phyloP scores from a whole-genome alignment of 345 rosid species.

The Syzygium oleosum region DNA sequence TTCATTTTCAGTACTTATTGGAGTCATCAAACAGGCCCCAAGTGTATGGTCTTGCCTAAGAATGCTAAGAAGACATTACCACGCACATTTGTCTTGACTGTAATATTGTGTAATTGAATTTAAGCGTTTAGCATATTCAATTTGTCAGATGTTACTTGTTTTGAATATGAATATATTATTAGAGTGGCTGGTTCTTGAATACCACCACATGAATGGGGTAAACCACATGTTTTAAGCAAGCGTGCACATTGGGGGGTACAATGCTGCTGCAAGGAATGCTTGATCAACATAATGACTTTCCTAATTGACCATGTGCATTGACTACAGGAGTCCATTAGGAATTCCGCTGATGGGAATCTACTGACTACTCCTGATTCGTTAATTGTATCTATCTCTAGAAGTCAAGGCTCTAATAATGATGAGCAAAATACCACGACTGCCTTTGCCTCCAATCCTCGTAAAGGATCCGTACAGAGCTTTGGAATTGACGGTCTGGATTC shows the following conservation, averaged over 20 bases:
- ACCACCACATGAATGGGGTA: not conserved
- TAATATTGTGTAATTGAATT: not conserved
- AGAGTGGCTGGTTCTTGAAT: not conserved
- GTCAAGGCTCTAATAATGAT: conserved; percentile 38
- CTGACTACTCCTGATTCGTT: conserved; percentile 79
- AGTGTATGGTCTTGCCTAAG: not conserved
- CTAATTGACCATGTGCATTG: not conserved
- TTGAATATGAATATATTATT: not conserved
- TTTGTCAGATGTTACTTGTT: not conserved
- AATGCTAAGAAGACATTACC: not conserved
- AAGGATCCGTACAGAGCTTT: conserved; percentile 35
- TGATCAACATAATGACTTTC: not conserved
- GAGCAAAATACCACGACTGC: conserved; percentile 35
- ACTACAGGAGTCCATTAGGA: conserved; percentile 85
- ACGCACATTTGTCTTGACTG: not conserved
- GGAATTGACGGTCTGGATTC: conserved; percentile 78
- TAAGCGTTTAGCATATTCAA: not conserved
- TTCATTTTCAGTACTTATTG: not conserved
- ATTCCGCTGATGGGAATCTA: conserved; percentile 82
- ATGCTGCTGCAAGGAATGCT: not conserved
- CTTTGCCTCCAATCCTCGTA: conserved; percentile 39
- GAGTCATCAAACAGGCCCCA: not conserved
- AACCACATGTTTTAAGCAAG: not conserved
- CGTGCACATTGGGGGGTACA: not conserved
- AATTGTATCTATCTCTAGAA: conserved; percentile 59